phyloP scores from a whole-genome alignment of 176 grass and related monocot genomes.

The Bromus sterilis region DNA sequence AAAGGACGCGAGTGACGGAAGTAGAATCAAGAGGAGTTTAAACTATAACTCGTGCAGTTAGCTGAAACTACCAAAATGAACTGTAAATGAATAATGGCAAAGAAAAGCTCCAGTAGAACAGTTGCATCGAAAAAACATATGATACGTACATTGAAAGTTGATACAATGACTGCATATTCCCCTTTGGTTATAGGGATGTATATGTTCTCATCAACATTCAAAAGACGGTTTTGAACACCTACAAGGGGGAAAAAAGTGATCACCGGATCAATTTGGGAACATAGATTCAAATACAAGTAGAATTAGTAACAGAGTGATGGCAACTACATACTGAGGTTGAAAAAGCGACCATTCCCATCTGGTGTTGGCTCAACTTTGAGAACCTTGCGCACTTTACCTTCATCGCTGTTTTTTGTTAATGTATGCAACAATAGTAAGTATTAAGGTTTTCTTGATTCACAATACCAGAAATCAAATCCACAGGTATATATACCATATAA shows the following conservation, averaged over 20 bases:
- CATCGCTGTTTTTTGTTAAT: conserved; percentile 48
- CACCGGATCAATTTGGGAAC: not conserved
- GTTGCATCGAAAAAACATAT: not conserved
- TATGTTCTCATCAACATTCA: conserved; percentile 87
- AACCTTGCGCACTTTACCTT: conserved; percentile 90
- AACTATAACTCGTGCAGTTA: not conserved
- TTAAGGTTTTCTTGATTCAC: not conserved
- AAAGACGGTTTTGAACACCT: conserved; percentile 88
- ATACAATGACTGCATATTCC: conserved; percentile 71
- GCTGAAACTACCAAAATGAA: not conserved
- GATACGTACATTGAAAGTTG: conserved; percentile 66
- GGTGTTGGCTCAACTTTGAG: conserved; percentile 90
- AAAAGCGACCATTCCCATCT: conserved; percentile 90
- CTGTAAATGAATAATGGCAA: not conserved
- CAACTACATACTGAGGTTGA: conserved; percentile 83
- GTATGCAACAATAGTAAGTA: not conserved
- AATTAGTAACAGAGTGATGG: not conserved
- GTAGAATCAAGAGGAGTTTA: not conserved
- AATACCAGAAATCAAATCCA: not conserved
- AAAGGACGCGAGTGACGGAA: not conserved
- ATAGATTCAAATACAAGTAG: not conserved
- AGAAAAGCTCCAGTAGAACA: not conserved
- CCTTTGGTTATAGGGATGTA: conserved; percentile 83
- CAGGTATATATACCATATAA: not conserved
- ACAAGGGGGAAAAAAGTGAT: not conserved